These are phyloP conservation scores for Nymphaea thermarum DNA, from an alignment of 164 flowering plant genomes.

Conservation along the genomic window DNA sequence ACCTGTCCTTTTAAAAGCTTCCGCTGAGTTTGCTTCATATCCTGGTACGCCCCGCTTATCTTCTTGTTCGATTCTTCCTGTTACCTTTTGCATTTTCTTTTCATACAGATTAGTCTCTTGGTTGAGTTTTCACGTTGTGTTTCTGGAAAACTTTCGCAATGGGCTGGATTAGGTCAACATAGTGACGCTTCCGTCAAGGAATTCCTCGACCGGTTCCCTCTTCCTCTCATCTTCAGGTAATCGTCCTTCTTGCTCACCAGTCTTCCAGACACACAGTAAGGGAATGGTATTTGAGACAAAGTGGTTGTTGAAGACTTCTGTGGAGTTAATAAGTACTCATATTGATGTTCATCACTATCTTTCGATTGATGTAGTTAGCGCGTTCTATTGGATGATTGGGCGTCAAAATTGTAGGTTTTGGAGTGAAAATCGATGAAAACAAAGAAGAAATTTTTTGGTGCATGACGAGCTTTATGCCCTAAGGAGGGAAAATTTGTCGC, in stretches of 20 bases:
- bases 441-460: too few relatives aligned
- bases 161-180: conserved; percentile 25
- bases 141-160: conserved; percentile 2
- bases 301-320: too few relatives aligned
- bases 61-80: conserved; percentile 1
- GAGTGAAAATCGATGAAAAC: too few relatives aligned
- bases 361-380: too few relatives aligned
- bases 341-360: too few relatives aligned
- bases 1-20: conserved; percentile 36
- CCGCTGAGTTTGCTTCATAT: conserved; percentile 53
- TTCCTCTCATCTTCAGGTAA: conserved; percentile 56
- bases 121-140: background rate
- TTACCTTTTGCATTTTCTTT: background rate
- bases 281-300: too few relatives aligned
- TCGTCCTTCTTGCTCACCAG: background rate
- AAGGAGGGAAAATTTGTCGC: too few relatives aligned
- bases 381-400: too few relatives aligned
- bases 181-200: conserved; percentile 44
- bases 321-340: too few relatives aligned
- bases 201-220: conserved; percentile 64
- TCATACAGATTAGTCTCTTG: background rate
- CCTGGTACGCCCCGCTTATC: conserved; percentile 28
- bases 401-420: too few relatives aligned
- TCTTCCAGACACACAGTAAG: too few relatives aligned
- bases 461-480: too few relatives aligned